Base-by-base conservation (phyloP, 495 filamentous ascomycete genomes). In the Bombardia bombarda region DNA sequence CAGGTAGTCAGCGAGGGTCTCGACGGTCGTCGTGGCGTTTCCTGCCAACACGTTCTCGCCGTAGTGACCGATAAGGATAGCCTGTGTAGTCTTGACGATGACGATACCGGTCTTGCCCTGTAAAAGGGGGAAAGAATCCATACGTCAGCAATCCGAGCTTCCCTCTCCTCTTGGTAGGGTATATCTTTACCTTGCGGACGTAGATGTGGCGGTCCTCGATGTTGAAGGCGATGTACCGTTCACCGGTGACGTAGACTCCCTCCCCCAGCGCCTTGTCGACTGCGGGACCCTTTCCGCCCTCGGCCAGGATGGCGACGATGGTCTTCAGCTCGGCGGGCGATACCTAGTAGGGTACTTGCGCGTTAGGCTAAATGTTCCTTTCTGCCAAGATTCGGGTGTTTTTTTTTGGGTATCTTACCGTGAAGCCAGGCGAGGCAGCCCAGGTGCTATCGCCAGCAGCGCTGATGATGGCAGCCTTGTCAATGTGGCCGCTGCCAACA, bases 391-490 rank as follows among this genome's bases (percentile, higher is more conserved):
- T n/a, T n/a, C n/a, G n/a, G n/a, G n/a, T n/a, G n/a, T n/a, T n/a
- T n/a, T n/a, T n/a, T n/a, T n/a, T n/a, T n/a, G n/a, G n/a, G n/a
- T 6, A 35, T 58, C 81, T 59, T 80, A 94, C 89, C 50, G 62
- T 63, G 70, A 93, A 93, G 47, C 70, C 77, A 16, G 73, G 14
- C 17, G 79, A 76, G n/a, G 69, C 57, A 43, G 90, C 90, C 87
- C 90, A 95, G 51, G 82, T 72, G 60, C 80, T 86, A 59, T 86
- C 84, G 58, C 89, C 87, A 47, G 83, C 80, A 45, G 65, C 68
- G 66, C 81, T 86, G 69, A 90, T 79, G 63, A 96, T 93, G 57
- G 85, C 86, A 54, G 79, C 92, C 68, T 85, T 82, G 73, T 92
- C 84, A 65, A 95, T 68, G 63, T 92, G 83, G 55, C 80, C 80